A percentile compares a stretch with the other conserved stretches of the same genome.
These are phyloP conservation scores for Trametes sp. DNA, from an alignment of 1,284 basidiomycete genomes.

Conservation along the genomic window DNA sequence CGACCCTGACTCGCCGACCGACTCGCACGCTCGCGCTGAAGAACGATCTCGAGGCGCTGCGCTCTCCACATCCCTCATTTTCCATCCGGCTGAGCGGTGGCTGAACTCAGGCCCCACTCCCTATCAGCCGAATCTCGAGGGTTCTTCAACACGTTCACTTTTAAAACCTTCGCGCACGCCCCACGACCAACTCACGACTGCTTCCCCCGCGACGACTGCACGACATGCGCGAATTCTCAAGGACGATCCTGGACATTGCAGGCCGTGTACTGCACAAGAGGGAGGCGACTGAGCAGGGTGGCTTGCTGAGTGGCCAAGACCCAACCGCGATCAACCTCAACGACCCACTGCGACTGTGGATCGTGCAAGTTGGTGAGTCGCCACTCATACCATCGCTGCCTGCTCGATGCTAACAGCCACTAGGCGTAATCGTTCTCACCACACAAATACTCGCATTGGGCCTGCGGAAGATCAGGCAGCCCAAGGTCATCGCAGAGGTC, in stretches of 20 bases:
- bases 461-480: slow-evolving; percentile 81
- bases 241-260: slow-evolving; percentile 34
- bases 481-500: slow-evolving; percentile 88
- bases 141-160: slow-evolving; percentile 6
- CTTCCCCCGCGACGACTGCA: background rate
- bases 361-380: slow-evolving; percentile 84
- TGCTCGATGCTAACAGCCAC: background rate
- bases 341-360: slow-evolving; percentile 89
- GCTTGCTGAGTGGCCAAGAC: slow-evolving; percentile 76
- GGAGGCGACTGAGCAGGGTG: slow-evolving; percentile 54
- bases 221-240: slow-evolving; percentile 40
- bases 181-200: background rate
- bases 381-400: background rate
- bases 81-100: slow-evolving; percentile 2
- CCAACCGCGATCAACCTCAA: slow-evolving; percentile 67
- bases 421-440: slow-evolving; percentile 81
- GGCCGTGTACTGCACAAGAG: slow-evolving; percentile 32
- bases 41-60: background rate
- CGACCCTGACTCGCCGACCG: too few species aligned
- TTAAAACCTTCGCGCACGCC: background rate
- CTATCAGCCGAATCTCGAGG: slow-evolving; percentile 21
- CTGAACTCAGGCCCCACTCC: slow-evolving; percentile 13
- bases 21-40: background rate
- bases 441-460: slow-evolving; percentile 79
- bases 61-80: slow-evolving; percentile 1